Evolutionary conservation across 345 rosid species (phyloP).

Genomic region (Hirschfeldia incana): DNA sequence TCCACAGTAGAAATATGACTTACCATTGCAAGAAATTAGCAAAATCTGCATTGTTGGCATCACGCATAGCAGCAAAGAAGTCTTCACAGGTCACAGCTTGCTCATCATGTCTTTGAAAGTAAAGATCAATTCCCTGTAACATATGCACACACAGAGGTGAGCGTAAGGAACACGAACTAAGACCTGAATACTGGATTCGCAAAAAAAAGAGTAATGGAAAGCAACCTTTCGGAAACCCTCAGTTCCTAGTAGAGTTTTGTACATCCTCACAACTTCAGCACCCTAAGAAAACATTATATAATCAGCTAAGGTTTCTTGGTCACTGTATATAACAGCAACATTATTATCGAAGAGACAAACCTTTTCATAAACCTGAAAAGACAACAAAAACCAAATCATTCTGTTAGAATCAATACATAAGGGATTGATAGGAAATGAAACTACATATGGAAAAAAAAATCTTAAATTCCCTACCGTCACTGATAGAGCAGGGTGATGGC

Average conservation of each 20-base stretch:
- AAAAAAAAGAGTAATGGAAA: background rate
- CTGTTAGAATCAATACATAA: slow-evolving; percentile 30
- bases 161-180: background rate
- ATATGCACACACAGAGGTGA: slow-evolving; percentile 21
- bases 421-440: slow-evolving; percentile 14
- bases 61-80: slow-evolving; percentile 94
- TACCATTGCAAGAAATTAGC: slow-evolving; percentile 93
- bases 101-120: slow-evolving; percentile 89
- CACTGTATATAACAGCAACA: slow-evolving; percentile 10
- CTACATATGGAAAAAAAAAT: background rate
- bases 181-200: slow-evolving; percentile 3
- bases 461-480: slow-evolving; percentile 66
- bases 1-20: slow-evolving; percentile 3
- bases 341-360: slow-evolving; percentile 43
- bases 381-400: slow-evolving; percentile 29
- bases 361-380: slow-evolving; percentile 87
- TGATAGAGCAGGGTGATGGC: slow-evolving; percentile 47
- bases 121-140: slow-evolving; percentile 94
- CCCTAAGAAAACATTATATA: slow-evolving; percentile 54
- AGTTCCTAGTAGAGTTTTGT: slow-evolving; percentile 91
- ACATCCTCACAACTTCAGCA: slow-evolving; percentile 99
- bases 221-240: slow-evolving; percentile 90
- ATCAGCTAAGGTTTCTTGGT: slow-evolving; percentile 19
- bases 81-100: slow-evolving; percentile 99
- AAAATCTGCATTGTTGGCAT: slow-evolving; percentile 92